These are phyloP conservation scores for Trichoderma atrobrunneum DNA, from an alignment of 2,329 filamentous ascomycete genomes.

Conservation along the genomic window DNA sequence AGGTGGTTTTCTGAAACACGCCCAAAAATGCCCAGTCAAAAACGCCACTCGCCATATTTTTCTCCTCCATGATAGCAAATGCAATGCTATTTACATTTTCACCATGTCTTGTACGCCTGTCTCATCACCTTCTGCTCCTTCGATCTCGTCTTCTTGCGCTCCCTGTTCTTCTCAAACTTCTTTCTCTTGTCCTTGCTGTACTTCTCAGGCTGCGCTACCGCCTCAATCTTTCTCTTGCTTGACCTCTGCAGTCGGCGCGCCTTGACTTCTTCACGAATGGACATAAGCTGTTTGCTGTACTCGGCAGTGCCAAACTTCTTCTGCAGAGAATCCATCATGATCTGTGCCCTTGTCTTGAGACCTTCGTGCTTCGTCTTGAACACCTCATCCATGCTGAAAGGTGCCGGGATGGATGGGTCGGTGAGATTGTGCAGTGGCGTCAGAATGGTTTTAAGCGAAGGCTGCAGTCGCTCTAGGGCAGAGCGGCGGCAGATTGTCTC, in stretches of 20 bases:
- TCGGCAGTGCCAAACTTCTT: conserved; percentile 76
- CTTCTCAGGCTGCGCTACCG: conserved; percentile 76
- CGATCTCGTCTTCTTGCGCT: conserved; percentile 75
- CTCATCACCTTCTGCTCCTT: conserved; percentile 68
- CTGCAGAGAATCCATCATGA: conserved; percentile 79
- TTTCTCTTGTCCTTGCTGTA: conserved; percentile 76
- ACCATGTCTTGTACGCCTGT: conserved; percentile 61
- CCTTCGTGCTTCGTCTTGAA: conserved; percentile 69
- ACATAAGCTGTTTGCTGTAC: conserved; percentile 72
- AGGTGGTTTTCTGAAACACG: background rate
- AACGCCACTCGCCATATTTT: conserved; percentile 20
- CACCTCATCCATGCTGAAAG: conserved; percentile 66
- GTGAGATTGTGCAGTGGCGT: conserved; percentile 75
- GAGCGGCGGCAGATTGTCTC: conserved; percentile 65
- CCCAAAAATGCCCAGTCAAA: conserved; percentile 13
- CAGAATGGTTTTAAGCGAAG: conserved; percentile 60
- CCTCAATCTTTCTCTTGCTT: conserved; percentile 85
- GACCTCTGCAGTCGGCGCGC: conserved; percentile 70
- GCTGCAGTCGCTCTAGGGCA: conserved; percentile 53
- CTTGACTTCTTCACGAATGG: conserved; percentile 70
- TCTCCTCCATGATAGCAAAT: background rate
- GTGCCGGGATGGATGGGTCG: conserved; percentile 69
- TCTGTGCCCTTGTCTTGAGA: conserved; percentile 68
- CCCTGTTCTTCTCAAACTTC: conserved; percentile 81
- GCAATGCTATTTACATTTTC: conserved; percentile 12